phyloP scores from a whole-genome alignment of 306 rosid species.

The Begonia fuchsioides region DNA sequence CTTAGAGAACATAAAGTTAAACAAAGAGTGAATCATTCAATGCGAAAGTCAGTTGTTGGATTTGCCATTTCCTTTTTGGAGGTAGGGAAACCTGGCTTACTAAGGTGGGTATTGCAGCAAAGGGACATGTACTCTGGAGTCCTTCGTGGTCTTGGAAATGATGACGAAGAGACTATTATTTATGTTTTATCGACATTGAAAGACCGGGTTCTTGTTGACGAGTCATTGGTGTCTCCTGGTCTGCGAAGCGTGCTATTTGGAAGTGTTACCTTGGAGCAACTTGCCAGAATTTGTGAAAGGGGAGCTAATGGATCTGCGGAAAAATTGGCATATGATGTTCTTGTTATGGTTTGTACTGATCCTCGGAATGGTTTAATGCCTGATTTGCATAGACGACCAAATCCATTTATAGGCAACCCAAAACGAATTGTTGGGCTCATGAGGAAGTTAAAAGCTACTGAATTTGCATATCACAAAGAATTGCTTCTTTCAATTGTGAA shows the following conservation, averaged over 20 bases:
- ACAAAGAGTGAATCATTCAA: slow-evolving; percentile 16
- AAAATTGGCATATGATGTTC: slow-evolving; percentile 43
- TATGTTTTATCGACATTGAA: slow-evolving; percentile 53
- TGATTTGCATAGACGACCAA: slow-evolving; percentile 32
- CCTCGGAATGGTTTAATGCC: slow-evolving; percentile 84
- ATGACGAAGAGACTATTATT: slow-evolving; percentile 71
- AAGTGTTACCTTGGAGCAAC: slow-evolving; percentile 64
- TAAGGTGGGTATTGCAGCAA: slow-evolving; percentile 71
- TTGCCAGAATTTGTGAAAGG: slow-evolving; percentile 49
- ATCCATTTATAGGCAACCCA: slow-evolving; percentile 57
- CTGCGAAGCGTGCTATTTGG: slow-evolving; percentile 84
- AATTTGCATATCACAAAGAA: slow-evolving; percentile 42
- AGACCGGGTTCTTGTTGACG: slow-evolving; percentile 45
- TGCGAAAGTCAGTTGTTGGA: slow-evolving; percentile 55
- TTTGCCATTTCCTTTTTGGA: slow-evolving; percentile 90
- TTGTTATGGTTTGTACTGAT: slow-evolving; percentile 62
- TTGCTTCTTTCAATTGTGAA: slow-evolving; percentile 63
- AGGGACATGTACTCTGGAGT: slow-evolving; percentile 73
- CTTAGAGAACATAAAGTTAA: slow-evolving; percentile 23
- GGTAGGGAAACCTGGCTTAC: slow-evolving; percentile 70
- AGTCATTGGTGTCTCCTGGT: slow-evolving; percentile 55
- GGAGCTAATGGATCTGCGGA: slow-evolving; percentile 41
- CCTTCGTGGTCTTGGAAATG: slow-evolving; percentile 47
- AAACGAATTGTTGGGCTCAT: slow-evolving; percentile 52
- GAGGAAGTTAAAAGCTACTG: slow-evolving; percentile 61